Conservation (phyloP, 164 flowering plant genomes). For the Vitis cinerea region DNA sequence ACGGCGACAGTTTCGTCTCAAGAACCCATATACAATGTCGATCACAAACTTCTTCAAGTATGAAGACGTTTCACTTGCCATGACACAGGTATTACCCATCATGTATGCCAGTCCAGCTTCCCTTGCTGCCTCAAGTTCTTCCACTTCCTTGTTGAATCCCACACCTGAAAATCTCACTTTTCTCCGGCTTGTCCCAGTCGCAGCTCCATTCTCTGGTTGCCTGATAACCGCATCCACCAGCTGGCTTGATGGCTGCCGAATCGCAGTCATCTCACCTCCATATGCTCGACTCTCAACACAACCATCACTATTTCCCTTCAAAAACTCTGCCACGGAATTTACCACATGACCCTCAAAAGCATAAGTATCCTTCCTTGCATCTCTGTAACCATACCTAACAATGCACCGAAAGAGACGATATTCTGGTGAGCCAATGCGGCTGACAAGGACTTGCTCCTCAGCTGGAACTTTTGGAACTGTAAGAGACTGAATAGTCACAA, state of each 20-base stretch:
- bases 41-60: constrained; percentile 46
- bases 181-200: constrained; percentile 10
- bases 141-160: constrained; percentile 31
- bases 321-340: constrained; percentile 26
- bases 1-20: constrained; percentile 49
- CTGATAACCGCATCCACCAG: constrained; percentile 4
- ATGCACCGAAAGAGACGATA: constrained; percentile 33
- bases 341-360: constrained; percentile 12
- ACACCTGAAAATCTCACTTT: constrained; percentile 23
- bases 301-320: constrained; percentile 19
- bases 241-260: constrained; percentile 4
- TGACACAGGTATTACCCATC: constrained; percentile 50
- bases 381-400: constrained; percentile 19
- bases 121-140: constrained; percentile 40
- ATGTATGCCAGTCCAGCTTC: constrained; percentile 61
- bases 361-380: constrained; percentile 9
- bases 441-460: constrained; percentile 33
- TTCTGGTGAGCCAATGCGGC: constrained; percentile 44
- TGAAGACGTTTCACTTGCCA: constrained; percentile 43
- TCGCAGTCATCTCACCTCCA: no score
- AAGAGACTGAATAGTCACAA: constrained; percentile 36
- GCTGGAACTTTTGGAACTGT: constrained; percentile 38
- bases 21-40: constrained; percentile 45
- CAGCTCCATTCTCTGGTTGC: constrained; percentile 3
- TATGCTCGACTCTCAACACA: constrained; percentile 6